These are phyloP conservation scores for Eurotiales sp. DNA, from an alignment of 2,329 filamentous ascomycete genomes.

Conservation along the genomic window DNA sequence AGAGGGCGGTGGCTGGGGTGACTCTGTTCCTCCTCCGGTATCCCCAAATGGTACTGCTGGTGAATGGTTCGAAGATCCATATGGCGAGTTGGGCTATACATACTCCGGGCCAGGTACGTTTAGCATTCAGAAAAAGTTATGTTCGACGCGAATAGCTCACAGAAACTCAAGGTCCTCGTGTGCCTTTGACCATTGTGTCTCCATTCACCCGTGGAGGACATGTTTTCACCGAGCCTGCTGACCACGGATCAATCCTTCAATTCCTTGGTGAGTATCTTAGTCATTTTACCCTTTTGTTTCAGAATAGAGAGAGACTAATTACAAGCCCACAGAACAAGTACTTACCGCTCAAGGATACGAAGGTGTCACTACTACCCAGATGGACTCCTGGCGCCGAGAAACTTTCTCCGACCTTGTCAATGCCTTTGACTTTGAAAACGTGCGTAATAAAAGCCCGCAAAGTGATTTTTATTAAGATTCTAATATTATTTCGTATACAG, in stretches of 20 bases:
- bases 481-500: constrained; percentile 18
- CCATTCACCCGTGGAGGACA: constrained; percentile 53
- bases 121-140: neutral
- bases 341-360: constrained; percentile 40
- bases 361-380: constrained; percentile 39
- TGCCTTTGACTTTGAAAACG: constrained; percentile 43
- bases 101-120: constrained; percentile 38
- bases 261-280: too few relatives aligned
- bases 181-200: constrained; percentile 54
- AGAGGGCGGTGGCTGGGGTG: constrained; percentile 54
- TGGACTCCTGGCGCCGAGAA: constrained; percentile 44
- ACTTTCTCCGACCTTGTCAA: constrained; percentile 50
- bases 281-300: too few relatives aligned
- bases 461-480: neutral
- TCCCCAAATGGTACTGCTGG: constrained; percentile 48
- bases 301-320: too few relatives aligned
- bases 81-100: constrained; percentile 36
- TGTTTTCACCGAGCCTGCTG: constrained; percentile 52
- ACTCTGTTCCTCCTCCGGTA: constrained; percentile 51
- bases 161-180: constrained; percentile 39
- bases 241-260: constrained; percentile 52
- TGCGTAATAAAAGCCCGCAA: constrained; percentile 15
- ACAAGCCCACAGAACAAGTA: constrained; percentile 51
- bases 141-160: neutral
- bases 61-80: constrained; percentile 50